Conservation (phyloP, 2,329 filamentous ascomycete genomes). For the Mycosphaerella arachidis region DNA sequence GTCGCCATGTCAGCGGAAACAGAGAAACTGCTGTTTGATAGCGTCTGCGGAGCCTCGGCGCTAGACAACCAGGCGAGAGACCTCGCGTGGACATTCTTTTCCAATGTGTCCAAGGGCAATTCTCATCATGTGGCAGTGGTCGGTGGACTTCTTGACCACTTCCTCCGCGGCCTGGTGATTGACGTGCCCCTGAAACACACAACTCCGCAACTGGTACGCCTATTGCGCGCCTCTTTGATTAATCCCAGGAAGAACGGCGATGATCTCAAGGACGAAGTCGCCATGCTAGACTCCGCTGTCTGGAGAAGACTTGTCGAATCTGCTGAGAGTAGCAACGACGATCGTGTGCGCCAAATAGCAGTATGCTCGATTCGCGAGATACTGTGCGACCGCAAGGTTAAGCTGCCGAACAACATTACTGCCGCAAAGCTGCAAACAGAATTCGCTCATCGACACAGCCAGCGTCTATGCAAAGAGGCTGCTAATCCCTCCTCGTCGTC, state of each 20-base stretch:
- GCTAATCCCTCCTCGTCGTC: background rate
- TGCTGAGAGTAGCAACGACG: constrained; percentile 12
- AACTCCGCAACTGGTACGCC: constrained; percentile 12
- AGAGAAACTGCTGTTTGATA: constrained; percentile 13
- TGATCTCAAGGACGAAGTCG: constrained; percentile 2
- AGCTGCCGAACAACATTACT: constrained; percentile 1
- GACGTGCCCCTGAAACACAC: constrained; percentile 8
- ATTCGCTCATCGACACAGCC: constrained; percentile 21
- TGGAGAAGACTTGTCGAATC: constrained; percentile 22
- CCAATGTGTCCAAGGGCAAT: background rate
- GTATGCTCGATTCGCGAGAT: constrained; percentile 11
- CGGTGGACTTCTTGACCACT: background rate
- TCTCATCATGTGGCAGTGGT: background rate
- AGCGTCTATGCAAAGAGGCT: constrained; percentile 9
- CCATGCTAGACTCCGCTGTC: constrained; percentile 12
- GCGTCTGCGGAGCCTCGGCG: constrained; percentile 18
- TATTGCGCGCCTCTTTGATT: constrained; percentile 12
- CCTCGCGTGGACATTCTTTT: constrained; percentile 11
- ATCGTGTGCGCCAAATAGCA: constrained; percentile 6
- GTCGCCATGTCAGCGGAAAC: constrained; percentile 5
- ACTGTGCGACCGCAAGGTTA: constrained; percentile 14
- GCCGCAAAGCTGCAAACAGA: constrained; percentile 15
- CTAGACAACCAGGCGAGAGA: constrained; percentile 20
- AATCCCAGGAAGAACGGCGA: constrained; percentile 1
- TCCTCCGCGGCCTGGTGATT: constrained; percentile 9